Evolutionary conservation across 2,329 filamentous ascomycete genomes (phyloP), one percentile per base, ranked within the genome.

Genomic region (Diaporthe longicolla): DNA sequence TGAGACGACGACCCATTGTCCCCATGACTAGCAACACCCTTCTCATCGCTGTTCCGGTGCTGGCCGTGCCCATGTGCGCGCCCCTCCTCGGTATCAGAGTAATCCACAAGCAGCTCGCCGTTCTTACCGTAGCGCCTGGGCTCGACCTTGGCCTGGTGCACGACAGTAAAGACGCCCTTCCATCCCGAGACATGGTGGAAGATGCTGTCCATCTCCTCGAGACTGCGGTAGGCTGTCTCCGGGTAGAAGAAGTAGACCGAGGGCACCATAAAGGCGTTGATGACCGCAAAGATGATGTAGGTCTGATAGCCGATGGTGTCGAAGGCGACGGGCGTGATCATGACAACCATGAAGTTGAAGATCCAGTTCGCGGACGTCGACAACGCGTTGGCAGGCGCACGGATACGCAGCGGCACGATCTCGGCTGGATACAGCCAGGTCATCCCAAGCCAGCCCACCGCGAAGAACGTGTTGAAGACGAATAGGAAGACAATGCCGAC

Each of bases 161-260:
- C 86, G 17, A 87, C 84, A 21, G 81, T 79, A 69, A 87, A 82
- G 76, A 82, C 83, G 40, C 82, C 84, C 73, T 76, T 77, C 76
- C 76, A 75, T 4, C 88, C 88, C 1, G 24, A 1, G 1, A 88
- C 87, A 78, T 90, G 89, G 76, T 88, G 86, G 82, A 92, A 92
- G 78, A 92, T 91, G 77, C 82, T 83, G 77, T 93, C 91, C 88
- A 93, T 92, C 79, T 93, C 91, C 80, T 93, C 91, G 26, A 93
- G 86, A 1, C 87, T 89, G 54, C 91, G 86, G 78, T 90, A 90
- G 1, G 89, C 89, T 13, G 91, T 93, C 81, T 93, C 91, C 0
- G 91, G 91, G 81, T 89, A 92, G 84, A 91, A 91, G 81, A 90
- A 89, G 80, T 90, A 91, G 32, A 90, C 84, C 4, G 82, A 83